Conservation (phyloP, 2,329 filamentous ascomycete genomes). For the Sphaerulina musiva region DNA sequence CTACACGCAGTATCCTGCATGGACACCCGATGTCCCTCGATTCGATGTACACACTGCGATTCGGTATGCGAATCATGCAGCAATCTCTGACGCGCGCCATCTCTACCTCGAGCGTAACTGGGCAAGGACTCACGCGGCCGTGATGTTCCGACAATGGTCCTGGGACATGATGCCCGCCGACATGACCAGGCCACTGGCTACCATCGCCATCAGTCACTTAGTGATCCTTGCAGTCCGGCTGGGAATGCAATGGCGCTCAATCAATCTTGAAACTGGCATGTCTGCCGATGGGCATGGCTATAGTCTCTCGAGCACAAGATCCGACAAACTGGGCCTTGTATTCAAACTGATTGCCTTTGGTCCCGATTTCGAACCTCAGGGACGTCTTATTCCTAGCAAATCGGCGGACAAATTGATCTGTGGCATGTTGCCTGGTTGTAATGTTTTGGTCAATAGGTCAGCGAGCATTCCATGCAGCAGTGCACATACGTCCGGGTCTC, state of each 20-base stretch:
- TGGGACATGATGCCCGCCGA: constrained; percentile 6
- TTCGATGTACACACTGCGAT: neutral
- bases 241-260: constrained; percentile 1
- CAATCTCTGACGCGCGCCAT: neutral
- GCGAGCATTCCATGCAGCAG: too few species aligned
- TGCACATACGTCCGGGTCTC: too few species aligned
- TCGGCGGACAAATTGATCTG: constrained; percentile 1
- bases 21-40: neutral
- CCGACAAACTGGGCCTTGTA: constrained; percentile 1
- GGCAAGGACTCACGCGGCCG: neutral
- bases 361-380: neutral
- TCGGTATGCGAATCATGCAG: neutral
- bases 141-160: neutral
- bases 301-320: neutral
- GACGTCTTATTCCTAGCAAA: constrained; percentile 1
- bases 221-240: neutral
- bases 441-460: neutral
- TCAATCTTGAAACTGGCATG: constrained; percentile 1
- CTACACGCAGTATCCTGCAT: neutral
- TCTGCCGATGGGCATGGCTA: constrained; percentile 3
- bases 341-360: neutral
- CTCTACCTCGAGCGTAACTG: neutral
- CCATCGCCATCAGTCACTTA: neutral
- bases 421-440: neutral
- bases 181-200: constrained; percentile 2